Evolutionary conservation across 129 eudicot species (phyloP).

Genomic region (Saussurea involucrata): DNA sequence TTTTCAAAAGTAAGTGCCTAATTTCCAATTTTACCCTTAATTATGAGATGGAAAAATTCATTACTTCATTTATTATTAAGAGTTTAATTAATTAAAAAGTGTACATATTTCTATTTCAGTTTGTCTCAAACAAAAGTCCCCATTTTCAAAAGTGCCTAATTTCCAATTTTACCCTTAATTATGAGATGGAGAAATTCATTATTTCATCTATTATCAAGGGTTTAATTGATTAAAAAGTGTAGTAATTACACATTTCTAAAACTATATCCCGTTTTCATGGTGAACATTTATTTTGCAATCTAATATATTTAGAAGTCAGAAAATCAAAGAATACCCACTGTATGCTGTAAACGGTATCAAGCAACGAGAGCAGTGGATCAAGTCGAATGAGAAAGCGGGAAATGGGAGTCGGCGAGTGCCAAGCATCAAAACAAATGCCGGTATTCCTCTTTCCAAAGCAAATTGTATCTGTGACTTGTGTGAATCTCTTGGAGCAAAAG

Average conservation of each 20-base stretch:
- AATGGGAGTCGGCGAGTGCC: slow-evolving; percentile 88
- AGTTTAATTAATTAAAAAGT: neutral
- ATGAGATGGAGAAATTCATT: neutral
- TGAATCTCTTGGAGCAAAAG: slow-evolving; percentile 99
- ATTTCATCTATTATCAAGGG: neutral
- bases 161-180: neutral
- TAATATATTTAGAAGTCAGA: slow-evolving; percentile 1
- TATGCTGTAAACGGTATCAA: slow-evolving; percentile 80
- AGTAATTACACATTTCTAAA: neutral
- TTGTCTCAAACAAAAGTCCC: neutral
- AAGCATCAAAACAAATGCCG: slow-evolving; percentile 93
- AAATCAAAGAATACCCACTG: slow-evolving; percentile 43
- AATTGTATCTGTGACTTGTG: slow-evolving; percentile 95
- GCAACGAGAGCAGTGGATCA: slow-evolving; percentile 85
- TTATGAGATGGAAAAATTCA: neutral
- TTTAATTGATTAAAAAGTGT: neutral
- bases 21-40: neutral
- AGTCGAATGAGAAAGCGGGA: slow-evolving; percentile 73
- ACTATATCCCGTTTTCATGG: neutral
- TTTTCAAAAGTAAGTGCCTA: neutral
- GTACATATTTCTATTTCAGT: neutral
- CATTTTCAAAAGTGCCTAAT: neutral
- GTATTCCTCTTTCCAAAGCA: slow-evolving; percentile 93
- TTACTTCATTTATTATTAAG: neutral
- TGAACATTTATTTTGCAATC: neutral